Evolutionary conservation across 129 eudicot species (phyloP).

Genomic region (Silybum marianum): DNA sequence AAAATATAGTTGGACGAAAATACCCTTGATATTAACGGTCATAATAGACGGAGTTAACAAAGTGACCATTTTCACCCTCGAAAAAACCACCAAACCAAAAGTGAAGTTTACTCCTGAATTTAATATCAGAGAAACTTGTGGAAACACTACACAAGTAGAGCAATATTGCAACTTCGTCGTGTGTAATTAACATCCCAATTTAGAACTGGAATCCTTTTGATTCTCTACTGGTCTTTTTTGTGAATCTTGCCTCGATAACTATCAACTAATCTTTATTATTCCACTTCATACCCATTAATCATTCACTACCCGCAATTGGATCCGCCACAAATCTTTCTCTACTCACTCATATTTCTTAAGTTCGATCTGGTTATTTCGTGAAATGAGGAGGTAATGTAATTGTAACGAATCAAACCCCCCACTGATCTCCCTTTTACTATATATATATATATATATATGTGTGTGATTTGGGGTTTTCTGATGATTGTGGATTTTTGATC

Average conservation of each 20-base stretch:
- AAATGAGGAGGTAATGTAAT: conserved; percentile 40
- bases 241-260: conserved; percentile 5
- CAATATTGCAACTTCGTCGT: neutral
- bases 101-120: too few species aligned
- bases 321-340: conserved; percentile 12
- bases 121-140: too few species aligned
- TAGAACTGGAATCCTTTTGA: neutral
- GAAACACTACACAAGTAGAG: neutral
- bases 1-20: too few species aligned
- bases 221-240: neutral
- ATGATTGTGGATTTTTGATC: neutral
- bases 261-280: neutral
- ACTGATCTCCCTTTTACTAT: neutral
- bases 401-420: neutral
- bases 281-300: neutral
- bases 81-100: too few species aligned
- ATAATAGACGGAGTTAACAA: too few species aligned
- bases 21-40: too few species aligned
- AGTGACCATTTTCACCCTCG: too few species aligned
- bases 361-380: conserved; percentile 14
- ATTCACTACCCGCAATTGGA: conserved; percentile 11
- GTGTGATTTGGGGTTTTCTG: neutral
- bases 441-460: too few species aligned
- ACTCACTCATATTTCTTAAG: neutral
- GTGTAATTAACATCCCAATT: neutral